Evolutionary conservation across 345 rosid genomes (phyloP), one percentile per base, ranked within the genome.

Genomic region (Murraya paniculata): DNA sequence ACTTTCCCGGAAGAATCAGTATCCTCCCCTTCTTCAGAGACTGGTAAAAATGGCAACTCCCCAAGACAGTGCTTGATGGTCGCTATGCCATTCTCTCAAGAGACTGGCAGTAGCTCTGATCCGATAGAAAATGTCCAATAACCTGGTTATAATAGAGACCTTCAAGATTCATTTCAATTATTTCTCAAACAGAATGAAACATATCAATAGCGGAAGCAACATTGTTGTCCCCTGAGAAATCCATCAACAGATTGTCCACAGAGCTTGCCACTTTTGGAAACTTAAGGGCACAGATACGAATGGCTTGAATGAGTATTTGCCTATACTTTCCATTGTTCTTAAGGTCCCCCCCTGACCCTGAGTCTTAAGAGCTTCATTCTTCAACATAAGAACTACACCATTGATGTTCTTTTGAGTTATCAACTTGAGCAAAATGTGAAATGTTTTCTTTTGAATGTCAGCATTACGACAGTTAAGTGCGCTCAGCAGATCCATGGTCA

Each of bases 241-340:
- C 97, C 97, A 93, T 93, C 79, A 92, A 81, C 76, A 92, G 83
- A 86, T 93, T 94, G 78, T 92, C 98, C 74, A 92, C 97, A 2
- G 93, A 90, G 87, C 97, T 90, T 79, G 97, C 98, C 77, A 90
- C 97, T 79, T 93, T 90, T 0, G 98, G 98, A 87, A 90, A 93
- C 90, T 92, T 92, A 82, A 93, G 76, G 18, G 98, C 97, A 81
- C 97, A 91, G 27, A 91, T 85, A 87, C 90, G 97, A 50, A 93
- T 92, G 73, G 93, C 97, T 88, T 92, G 98, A 81, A 93, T 93
- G 6, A 93, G 97, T 97, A 93, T 92, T 78, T 93, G 98, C 78
- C 97, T 88, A 77, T 91, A 93, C 83, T 93, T 97, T 6, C 93
- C 97, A 81, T 89, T 93, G 90, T 92, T 93, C 88, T 93, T 94